Base-by-base conservation (phyloP, 257 asterid species). In the Solanum paucissectum region DNA sequence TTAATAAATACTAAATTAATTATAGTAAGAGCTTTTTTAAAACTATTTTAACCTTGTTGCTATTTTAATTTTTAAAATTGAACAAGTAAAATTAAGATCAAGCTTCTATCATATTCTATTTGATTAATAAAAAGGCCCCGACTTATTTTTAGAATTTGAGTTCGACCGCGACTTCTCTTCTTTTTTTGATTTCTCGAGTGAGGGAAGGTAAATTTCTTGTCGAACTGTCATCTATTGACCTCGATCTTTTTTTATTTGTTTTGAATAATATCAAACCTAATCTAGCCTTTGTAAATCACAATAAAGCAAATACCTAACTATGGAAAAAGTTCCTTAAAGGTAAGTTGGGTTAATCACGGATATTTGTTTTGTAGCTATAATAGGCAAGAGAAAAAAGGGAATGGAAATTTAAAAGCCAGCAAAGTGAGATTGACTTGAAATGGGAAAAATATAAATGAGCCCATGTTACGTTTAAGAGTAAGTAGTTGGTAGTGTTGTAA, bases 371-470 rank as follows among this genome's bases (percentile, higher is more conserved):
- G 76, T 13, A 32, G 7, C 76, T 69, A 32, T 16, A 32, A 18
- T 16, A 32, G 42, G 2, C 21, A 71, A 71, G 25, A 33, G 25
- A 5, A 14, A 32, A 33, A 33, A 7, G 42, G 77, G 37, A 32
- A 29, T 29, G 0, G 38, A 32, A 73, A 18, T 5, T 73, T 1
- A 73, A 34, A 34, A 20, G 29, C 49, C 82, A 9, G 82, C 49
- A 34, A 73, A 73, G 29, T 73, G 82, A 73, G 82, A 73, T 34
- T 34, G 82, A 73, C 82, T 23, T 9, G 82, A 33, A 7, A 7
- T 71, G 77, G 76, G n/a, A 71, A 69, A 16, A 44, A 14, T 32
- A 71, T 71, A 71, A 71, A 71, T 71, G 77, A 32, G 6, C 75
- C 73, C 73, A 64, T 13, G 74, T 27, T 27, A 25, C 20, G 36